These are phyloP conservation scores for Aspergillus sp. DNA, from an alignment of 2,329 filamentous ascomycete genomes.

Conservation along the genomic window DNA sequence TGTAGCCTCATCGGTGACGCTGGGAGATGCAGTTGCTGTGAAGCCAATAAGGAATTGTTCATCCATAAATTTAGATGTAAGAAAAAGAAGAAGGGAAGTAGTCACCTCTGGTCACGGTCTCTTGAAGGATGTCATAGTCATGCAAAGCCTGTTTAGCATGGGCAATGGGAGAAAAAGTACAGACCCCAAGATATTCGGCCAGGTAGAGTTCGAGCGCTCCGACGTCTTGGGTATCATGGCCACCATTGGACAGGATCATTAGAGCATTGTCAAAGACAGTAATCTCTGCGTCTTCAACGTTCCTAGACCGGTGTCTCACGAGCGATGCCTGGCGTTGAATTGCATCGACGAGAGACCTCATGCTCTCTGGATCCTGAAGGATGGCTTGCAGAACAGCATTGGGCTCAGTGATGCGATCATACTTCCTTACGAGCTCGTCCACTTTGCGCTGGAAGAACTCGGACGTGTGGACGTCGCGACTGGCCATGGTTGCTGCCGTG, in stretches of 20 bases:
- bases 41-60: neutral
- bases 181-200: constrained; percentile 41
- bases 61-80: too few species aligned
- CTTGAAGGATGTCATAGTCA: constrained; percentile 31
- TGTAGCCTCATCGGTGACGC: neutral
- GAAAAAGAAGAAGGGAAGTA: neutral
- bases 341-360: constrained; percentile 32
- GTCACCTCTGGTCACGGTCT: constrained; percentile 27
- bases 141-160: constrained; percentile 28
- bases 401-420: constrained; percentile 27
- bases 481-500: constrained; percentile 2
- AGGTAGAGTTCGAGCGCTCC: constrained; percentile 42
- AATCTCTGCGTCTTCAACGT: constrained; percentile 38
- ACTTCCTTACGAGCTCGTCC: constrained; percentile 31
- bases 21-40: neutral
- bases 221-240: constrained; percentile 30
- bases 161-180: constrained; percentile 16
- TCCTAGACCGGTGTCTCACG: constrained; percentile 38
- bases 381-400: constrained; percentile 33
- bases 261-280: constrained; percentile 46
- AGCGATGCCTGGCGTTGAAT: constrained; percentile 38
- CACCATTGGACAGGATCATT: constrained; percentile 36
- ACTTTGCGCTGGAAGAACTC: constrained; percentile 14
- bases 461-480: neutral
- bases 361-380: constrained; percentile 25